phyloP scores from a whole-genome alignment of 352 stramenopile species.

The Globisporangium barbulae region DNA sequence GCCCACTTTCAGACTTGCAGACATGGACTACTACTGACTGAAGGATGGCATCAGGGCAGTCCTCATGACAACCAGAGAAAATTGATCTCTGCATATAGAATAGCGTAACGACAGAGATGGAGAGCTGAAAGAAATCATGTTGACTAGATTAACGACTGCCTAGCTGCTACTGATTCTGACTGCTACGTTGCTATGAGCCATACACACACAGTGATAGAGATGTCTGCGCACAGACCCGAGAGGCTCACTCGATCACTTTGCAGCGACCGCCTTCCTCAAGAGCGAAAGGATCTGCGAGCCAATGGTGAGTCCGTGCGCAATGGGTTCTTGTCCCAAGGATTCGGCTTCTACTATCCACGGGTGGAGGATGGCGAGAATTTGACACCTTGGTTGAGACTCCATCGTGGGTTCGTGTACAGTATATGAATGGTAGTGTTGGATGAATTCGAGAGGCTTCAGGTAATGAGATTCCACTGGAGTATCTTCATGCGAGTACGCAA shows the following conservation, averaged over 20 bases:
- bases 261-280: conserved; percentile 49
- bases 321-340: conserved; percentile 81
- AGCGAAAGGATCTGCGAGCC: conserved; percentile 31
- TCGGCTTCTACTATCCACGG: conserved; percentile 82
- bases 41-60: no score
- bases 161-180: background rate
- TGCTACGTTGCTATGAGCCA: background rate
- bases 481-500: conserved; percentile 59
- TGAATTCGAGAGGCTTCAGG: conserved; percentile 59
- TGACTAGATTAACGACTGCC: background rate
- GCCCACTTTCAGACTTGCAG: background rate
- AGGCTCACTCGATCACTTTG: conserved; percentile 56
- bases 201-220: background rate
- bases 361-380: conserved; percentile 81
- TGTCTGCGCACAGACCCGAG: conserved; percentile 33
- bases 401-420: background rate
- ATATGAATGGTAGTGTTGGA: background rate
- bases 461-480: conserved; percentile 91
- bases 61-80: background rate
- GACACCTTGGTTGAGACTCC: conserved; percentile 80
- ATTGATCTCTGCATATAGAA: background rate
- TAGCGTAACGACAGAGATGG: background rate
- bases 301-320: conserved; percentile 10
- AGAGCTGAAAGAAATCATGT: background rate
- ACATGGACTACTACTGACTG: background rate